Conservation (phyloP, 2,329 filamentous ascomycete species). For the Cladosporium sp. region DNA sequence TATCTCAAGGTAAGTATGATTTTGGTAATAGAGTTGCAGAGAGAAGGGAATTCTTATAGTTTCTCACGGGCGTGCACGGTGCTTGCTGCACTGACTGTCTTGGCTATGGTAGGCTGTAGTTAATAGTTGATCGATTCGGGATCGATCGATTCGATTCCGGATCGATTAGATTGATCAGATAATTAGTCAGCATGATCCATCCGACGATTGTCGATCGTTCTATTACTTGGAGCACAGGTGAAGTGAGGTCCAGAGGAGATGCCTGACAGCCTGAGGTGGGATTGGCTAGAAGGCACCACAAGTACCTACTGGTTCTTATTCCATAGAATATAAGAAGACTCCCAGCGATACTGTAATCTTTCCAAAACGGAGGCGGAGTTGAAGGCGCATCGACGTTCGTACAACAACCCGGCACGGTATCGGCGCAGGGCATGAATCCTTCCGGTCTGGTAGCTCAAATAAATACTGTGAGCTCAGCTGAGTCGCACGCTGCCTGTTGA, state of each 20-base stretch:
- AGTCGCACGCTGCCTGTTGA: not conserved
- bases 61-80: not conserved
- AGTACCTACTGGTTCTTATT: not conserved
- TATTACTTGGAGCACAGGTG: not conserved
- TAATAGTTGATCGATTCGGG: not conserved
- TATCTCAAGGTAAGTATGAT: conserved; percentile 17
- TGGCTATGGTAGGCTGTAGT: not conserved
- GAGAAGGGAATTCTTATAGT: not conserved
- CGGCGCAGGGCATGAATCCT: not conserved
- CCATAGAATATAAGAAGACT: not conserved
- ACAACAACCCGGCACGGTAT: not conserved
- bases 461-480: not conserved
- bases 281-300: not conserved
- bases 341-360: not conserved
- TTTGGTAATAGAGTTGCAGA: not conserved
- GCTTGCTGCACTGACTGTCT: not conserved
- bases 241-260: not conserved
- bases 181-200: not conserved
- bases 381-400: not conserved
- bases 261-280: not conserved
- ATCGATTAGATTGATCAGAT: not conserved
- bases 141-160: not conserved
- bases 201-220: no score
- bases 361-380: not conserved
- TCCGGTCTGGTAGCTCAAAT: not conserved